Percentiles rank a stretch among this genome's conserved stretches.
Conservation (phyloP, 1,139 yeast species). For the Pichia sp. region DNA sequence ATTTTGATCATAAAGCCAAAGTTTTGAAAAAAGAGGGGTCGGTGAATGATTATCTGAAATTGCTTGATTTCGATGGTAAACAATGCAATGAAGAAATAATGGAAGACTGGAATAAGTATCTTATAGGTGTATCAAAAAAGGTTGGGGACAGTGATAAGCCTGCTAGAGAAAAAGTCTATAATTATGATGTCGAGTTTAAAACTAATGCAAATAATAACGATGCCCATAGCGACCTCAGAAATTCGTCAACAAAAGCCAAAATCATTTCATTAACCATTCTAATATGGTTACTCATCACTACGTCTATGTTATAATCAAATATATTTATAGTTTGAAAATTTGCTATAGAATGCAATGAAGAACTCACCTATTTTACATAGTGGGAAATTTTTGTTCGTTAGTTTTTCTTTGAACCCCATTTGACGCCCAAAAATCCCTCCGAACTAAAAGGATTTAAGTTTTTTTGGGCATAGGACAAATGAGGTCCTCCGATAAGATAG, state of each 20-base stretch:
- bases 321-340: background rate
- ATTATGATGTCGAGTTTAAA: constrained; percentile 4
- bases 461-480: constrained; percentile 22
- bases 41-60: constrained; percentile 22
- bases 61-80: constrained; percentile 22
- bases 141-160: constrained; percentile 2
- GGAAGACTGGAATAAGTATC: constrained; percentile 23
- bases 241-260: background rate
- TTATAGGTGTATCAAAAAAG: constrained; percentile 18
- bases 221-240: background rate
- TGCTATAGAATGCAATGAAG: background rate
- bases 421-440: constrained; percentile 68
- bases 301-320: background rate
- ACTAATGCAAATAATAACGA: background rate
- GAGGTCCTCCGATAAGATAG: constrained; percentile 54
- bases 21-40: constrained; percentile 32
- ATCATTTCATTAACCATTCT: background rate
- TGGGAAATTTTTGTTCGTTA: constrained; percentile 13
- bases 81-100: constrained; percentile 24
- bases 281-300: background rate
- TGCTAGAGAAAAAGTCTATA: constrained; percentile 5
- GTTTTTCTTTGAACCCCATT: constrained; percentile 77
- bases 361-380: background rate
- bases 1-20: constrained; percentile 39
- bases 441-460: constrained; percentile 21